Percentiles rank a stretch among this genome's conserved stretches.
Evolutionary conservation across 164 flowering plant genomes (phyloP).

Genomic region (grape (Vitis vinifera)): ASM3070453v1 NC_081822.1:9323501-9324000

Average conservation of each 20-base stretch:
- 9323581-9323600: slow-evolving; percentile 74
- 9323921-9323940: no score
- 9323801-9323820: slow-evolving; percentile 2
- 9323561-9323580: not conserved
- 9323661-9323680: slow-evolving; percentile 33
- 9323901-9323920: no score
- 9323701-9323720: slow-evolving; percentile 35
- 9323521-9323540: no score
- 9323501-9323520: slow-evolving; percentile 6
- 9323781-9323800: slow-evolving; percentile 24
- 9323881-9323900: no score
- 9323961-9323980: no score
- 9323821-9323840: not conserved
- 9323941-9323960: no score
- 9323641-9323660: slow-evolving; percentile 56
- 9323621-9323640: slow-evolving; percentile 37
- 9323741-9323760: slow-evolving; percentile 25
- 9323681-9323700: slow-evolving; percentile 46
- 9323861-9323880: not conserved
- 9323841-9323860: not conserved
- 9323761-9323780: not conserved
- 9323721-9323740: slow-evolving; percentile 36
- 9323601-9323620: slow-evolving; percentile 51
- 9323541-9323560: not conserved
- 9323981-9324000: no score